Evolutionary conservation across 148 eudicot species (phyloP).

Genomic region (Talinum fruticosum): DNA sequence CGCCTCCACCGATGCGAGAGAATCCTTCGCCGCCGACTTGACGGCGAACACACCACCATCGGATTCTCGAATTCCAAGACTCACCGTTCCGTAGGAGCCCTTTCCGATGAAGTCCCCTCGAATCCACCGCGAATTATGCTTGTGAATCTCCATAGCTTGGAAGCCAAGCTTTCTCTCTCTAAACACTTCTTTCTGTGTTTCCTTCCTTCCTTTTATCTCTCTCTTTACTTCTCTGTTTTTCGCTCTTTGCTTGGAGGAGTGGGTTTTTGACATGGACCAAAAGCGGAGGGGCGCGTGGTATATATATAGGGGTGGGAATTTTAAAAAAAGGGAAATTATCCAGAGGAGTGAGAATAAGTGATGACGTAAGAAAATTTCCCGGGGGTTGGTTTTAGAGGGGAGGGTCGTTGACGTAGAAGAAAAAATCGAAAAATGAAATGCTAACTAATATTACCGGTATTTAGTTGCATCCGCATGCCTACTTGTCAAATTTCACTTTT

Average conservation of each 20-base stretch:
- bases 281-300: slow-evolving; percentile 25
- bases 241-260: background rate
- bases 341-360: slow-evolving; percentile 3
- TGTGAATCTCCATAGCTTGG: slow-evolving; percentile 19
- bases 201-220: too few relatives aligned
- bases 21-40: slow-evolving; percentile 43
- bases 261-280: slow-evolving; percentile 31
- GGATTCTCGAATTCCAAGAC: slow-evolving; percentile 33
- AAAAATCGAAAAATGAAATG: background rate
- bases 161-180: slow-evolving; percentile 22
- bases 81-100: slow-evolving; percentile 65
- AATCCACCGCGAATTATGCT: slow-evolving; percentile 34
- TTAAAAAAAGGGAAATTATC: background rate
- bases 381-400: slow-evolving; percentile 21
- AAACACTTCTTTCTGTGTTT: slow-evolving; percentile 8
- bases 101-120: slow-evolving; percentile 54
- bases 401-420: slow-evolving; percentile 28
- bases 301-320: slow-evolving; percentile 15
- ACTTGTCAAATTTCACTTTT: slow-evolving; percentile 2
- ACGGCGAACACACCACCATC: slow-evolving; percentile 56
- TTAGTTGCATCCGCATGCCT: slow-evolving; percentile 24
- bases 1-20: slow-evolving; percentile 25
- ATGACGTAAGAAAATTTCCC: slow-evolving; percentile 26
- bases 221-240: slow-evolving; percentile 1
- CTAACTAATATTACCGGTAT: background rate